These are phyloP conservation scores for Ilex asprella DNA, from an alignment of 257 asterid genomes.

Conservation along the genomic window DNA sequence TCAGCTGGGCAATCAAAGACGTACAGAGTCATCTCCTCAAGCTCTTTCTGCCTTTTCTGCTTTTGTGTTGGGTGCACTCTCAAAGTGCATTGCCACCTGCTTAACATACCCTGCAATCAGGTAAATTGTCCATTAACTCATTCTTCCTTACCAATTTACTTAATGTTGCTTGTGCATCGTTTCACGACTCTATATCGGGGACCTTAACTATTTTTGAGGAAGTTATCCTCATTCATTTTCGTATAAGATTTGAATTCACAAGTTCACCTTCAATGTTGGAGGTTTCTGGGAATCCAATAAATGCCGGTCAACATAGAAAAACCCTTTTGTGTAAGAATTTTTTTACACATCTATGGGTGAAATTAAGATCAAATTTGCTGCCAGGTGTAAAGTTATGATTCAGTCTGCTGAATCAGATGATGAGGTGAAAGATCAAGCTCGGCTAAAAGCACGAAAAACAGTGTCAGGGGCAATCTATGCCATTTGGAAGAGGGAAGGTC, in stretches of 20 bases:
- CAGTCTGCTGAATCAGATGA: slow-evolving; percentile 72
- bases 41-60: slow-evolving; percentile 84
- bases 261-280: too few species aligned
- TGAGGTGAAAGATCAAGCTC: slow-evolving; percentile 28
- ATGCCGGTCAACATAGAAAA: too few species aligned
- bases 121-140: slow-evolving; percentile 24
- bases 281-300: too few species aligned
- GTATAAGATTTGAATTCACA: too few species aligned
- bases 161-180: too few species aligned
- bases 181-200: too few species aligned
- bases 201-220: too few species aligned
- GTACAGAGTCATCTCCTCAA: slow-evolving; percentile 38
- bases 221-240: too few species aligned
- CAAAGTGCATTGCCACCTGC: slow-evolving; percentile 85
- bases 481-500: slow-evolving; percentile 36
- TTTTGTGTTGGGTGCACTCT: slow-evolving; percentile 65
- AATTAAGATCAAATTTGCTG: slow-evolving; percentile 1
- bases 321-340: too few species aligned
- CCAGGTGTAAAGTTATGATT: slow-evolving; percentile 90
- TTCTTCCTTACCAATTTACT: not conserved
- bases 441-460: slow-evolving; percentile 40
- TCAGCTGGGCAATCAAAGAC: slow-evolving; percentile 26
- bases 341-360: not conserved
- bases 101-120: slow-evolving; percentile 78
- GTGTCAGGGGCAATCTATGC: slow-evolving; percentile 45